Conservation (phyloP, 768 basidiomycete species). For the Sutorius australiensis region DNA sequence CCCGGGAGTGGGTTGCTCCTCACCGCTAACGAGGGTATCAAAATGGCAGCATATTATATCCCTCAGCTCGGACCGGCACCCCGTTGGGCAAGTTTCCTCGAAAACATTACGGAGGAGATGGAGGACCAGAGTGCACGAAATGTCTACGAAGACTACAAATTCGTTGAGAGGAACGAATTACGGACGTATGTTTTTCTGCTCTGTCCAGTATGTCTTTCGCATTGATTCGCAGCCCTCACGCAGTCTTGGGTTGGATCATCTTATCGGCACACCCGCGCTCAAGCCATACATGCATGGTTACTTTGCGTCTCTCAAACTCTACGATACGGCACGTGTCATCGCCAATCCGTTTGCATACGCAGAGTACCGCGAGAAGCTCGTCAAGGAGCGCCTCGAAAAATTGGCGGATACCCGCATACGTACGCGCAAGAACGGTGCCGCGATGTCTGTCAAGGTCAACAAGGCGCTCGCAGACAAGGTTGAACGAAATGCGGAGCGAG, state of each 20-base stretch:
- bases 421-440: conserved; percentile 53
- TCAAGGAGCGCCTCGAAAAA: conserved; percentile 88
- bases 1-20: conserved; percentile 86
- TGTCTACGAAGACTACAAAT: conserved; percentile 97
- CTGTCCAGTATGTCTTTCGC: not conserved
- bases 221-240: not conserved
- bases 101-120: conserved; percentile 98
- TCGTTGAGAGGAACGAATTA: conserved; percentile 84
- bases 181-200: conserved; percentile 55
- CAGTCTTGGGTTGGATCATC: conserved; percentile 92
- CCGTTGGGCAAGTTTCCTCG: conserved; percentile 95
- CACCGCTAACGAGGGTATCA: conserved; percentile 94
- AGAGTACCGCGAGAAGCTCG: conserved; percentile 86
- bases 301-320: conserved; percentile 93
- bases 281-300: conserved; percentile 99
- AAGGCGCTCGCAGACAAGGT: conserved; percentile 82
- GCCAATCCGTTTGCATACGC: conserved; percentile 95
- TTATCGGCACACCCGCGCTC: conserved; percentile 90
- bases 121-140: conserved; percentile 79
- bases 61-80: conserved; percentile 97
- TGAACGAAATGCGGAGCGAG: conserved; percentile 53
- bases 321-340: conserved; percentile 92
- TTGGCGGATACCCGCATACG: conserved; percentile 92
- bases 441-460: conserved; percentile 45
- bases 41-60: conserved; percentile 91